phyloP scores from a whole-genome alignment of 768 basidiomycete species.

The Hygrophorus russula region DNA sequence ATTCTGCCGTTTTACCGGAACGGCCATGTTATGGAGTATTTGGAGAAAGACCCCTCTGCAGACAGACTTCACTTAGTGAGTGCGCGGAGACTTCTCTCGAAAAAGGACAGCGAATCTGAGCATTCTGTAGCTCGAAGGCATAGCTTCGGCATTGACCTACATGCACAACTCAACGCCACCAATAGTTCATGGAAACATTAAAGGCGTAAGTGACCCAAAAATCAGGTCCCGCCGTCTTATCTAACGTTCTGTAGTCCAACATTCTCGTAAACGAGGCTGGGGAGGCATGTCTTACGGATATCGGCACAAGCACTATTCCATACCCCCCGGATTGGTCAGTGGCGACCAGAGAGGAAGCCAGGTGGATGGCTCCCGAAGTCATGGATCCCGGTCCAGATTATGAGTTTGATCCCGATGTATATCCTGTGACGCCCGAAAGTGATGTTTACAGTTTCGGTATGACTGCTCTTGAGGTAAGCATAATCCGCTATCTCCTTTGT shows the following conservation, averaged over 20 bases:
- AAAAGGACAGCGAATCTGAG: neutral
- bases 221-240: too few relatives aligned
- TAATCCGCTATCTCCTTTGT: neutral
- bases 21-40: constrained; percentile 14
- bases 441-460: constrained; percentile 18
- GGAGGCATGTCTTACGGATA: constrained; percentile 18
- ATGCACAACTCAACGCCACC: constrained; percentile 10
- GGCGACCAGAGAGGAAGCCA: constrained; percentile 9
- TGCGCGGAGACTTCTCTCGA: neutral
- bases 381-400: constrained; percentile 8
- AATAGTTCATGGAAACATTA: constrained; percentile 17
- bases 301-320: constrained; percentile 11
- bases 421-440: constrained; percentile 2
- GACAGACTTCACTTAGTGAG: neutral
- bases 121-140: constrained; percentile 6
- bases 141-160: constrained; percentile 15
- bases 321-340: neutral
- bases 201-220: constrained; percentile 9
- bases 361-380: constrained; percentile 24
- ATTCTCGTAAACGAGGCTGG: constrained; percentile 15
- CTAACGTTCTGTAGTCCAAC: constrained; percentile 13
- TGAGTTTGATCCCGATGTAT: neutral
- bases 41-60: constrained; percentile 1
- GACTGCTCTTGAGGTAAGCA: constrained; percentile 15
- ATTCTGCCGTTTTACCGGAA: constrained; percentile 13